Evolutionary conservation across 2,329 filamentous ascomycete species (phyloP), one percentile per base, ranked within the genome.

Genomic region (Epichloe hybrida): DNA sequence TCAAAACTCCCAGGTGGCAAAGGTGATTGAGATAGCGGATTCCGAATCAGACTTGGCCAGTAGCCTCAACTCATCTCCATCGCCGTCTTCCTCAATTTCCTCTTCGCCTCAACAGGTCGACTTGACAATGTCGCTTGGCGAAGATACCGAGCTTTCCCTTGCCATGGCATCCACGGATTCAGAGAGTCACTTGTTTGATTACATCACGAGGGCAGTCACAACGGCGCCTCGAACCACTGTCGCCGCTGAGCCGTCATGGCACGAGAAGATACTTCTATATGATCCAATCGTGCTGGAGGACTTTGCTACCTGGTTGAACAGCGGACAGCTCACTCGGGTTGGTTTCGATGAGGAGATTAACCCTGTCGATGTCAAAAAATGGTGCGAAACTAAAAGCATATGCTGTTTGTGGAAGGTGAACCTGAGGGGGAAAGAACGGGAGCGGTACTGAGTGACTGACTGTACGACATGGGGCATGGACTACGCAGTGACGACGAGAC

Each of bases 221-320:
- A 68, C 69, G 1, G 70, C 73, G 4, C 72, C 79, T 3, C 71
- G 70, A 12, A 72, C 76, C 0, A 70, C 59, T 4, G 70, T 82
- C 55, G 67, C 73, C 1, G 55, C 56, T 6, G 63, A 74, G 2
- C 80, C 80, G 13, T 88, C 80, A 2, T 97, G 90, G 87, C 76
- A 94, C 58, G 88, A 97, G 66, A 94, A 89, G 68, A 96, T 98
- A 45, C 72, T 97, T 5, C 79, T 97, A 63, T 97, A 94, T 63
- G 90, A 97, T 59, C 88, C 91, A 0, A 84, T 98, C 42, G 75
- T 93, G 1, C 67, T 96, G 0, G 91, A 97, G 66, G 89, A 96
- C 56, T 71, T 98, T 13, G 78, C 90, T 0, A 68, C 71, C 0
- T 97, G 89, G 86, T 68, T 97, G 15, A 96, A 95, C 58, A 75